A percentile compares a stretch with the other conserved stretches of the same genome.
Conservation (phyloP, 139 green algal species). For the Klebsormidium nitens region DNA sequence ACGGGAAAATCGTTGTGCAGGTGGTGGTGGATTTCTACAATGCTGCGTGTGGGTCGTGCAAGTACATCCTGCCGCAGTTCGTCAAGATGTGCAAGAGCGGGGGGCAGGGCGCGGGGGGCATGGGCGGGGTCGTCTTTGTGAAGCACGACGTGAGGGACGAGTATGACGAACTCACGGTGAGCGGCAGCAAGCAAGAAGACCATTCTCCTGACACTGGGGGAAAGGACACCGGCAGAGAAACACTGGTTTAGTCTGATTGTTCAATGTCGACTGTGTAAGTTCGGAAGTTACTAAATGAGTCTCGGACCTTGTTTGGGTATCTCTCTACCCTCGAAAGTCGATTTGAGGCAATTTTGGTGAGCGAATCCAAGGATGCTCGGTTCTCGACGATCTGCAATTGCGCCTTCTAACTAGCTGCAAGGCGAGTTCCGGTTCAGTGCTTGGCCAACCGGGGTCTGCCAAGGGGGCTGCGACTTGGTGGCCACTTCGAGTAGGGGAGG, state of each 20-base stretch:
- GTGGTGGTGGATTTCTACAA: conserved; percentile 42
- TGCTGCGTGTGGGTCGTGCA: conserved; percentile 16
- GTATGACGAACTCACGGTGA: conserved; percentile 31
- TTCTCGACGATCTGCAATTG: no score
- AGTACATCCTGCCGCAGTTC: conserved; percentile 21
- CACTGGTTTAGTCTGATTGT: not conserved
- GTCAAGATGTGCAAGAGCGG: conserved; percentile 22
- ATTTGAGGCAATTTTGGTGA: not conserved
- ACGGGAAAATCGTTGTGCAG: conserved; percentile 5
- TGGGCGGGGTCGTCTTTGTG: not conserved
- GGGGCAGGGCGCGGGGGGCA: not conserved
- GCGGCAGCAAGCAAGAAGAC: not conserved
- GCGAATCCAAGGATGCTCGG: no score
- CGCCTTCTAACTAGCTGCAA: no score
- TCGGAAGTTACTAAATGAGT: not conserved
- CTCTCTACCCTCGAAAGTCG: not conserved
- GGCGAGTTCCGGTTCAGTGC: no score
- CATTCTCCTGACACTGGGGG: no score
- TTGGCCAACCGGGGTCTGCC: no score
- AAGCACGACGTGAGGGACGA: conserved; percentile 27
- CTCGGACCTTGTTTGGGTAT: not conserved
- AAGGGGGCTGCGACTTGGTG: no score
- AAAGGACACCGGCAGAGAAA: no score
- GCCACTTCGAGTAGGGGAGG: not conserved
- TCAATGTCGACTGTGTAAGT: not conserved